Base-by-base conservation (phyloP, 2,329 filamentous ascomycete genomes). In the Botryotinia convoluta region DNA sequence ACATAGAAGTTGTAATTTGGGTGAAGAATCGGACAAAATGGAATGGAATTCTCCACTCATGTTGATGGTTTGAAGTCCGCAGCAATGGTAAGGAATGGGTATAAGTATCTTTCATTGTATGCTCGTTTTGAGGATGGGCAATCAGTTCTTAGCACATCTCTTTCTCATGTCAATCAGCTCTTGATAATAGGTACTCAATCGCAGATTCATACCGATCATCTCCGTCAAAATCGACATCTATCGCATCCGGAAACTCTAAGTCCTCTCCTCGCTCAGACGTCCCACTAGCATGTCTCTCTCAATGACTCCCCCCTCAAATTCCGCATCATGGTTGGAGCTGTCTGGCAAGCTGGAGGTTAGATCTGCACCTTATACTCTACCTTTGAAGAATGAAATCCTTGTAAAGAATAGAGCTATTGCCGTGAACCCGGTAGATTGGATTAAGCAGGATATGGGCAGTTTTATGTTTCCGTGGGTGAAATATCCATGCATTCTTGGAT, bases 401-500 rank as follows among this genome's bases (percentile, higher is more conserved):
- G 78, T 85, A 73, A 81, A 81, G 54, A 83, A 83, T 69, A 70
- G 74, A 48, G 82, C 82, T 12, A 75, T 84, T 8, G 83, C 82
- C 9, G 80, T 85, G 59, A 85, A 85, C 74, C 82, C 82, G 1
- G 79, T 84, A 29, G 84, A 85, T 74, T 69, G 72, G 72, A 67
- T 59, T 80, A 39, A 51, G 16, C 72, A 44, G 59, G 64, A 62
- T 29, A 61, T 60, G 6, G 74, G 73, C n/a, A n/a, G 61, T 18
- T 45, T 72, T 8, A 65, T 74, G 42, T 75, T 74, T 44, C 37
- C 72, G 4, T 74, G 69, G 70, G 42, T 74, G 1, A 72, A 74
- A 26, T 81, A 81, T 61, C 83, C 82, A 14, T 74, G 73, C 22
- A 76, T 89, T 22, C 82, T 86, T 4, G 84, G 83, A 29, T 87